Evolutionary conservation across 257 asterid species (phyloP).

Genomic region (Solanum bulbocastanum): DNA sequence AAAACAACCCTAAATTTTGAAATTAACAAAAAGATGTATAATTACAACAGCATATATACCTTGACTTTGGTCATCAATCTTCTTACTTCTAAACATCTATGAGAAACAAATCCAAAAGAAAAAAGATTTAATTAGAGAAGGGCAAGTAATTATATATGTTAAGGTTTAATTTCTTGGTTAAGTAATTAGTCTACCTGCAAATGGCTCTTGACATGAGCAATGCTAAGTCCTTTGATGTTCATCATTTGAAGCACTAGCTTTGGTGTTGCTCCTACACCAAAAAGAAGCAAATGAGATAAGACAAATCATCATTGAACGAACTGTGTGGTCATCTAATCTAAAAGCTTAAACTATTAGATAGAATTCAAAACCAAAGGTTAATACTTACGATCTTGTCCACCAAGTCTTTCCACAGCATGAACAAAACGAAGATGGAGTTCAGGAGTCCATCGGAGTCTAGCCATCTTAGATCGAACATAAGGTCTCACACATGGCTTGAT

Average conservation of each 20-base stretch:
- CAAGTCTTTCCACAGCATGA: conserved; percentile 74
- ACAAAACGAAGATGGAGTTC: conserved; percentile 71
- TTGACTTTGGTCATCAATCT: conserved; percentile 46
- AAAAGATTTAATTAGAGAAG: background rate
- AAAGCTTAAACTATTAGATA: background rate
- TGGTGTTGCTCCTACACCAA: conserved; percentile 79
- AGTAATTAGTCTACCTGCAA: conserved; percentile 43
- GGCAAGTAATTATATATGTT: background rate
- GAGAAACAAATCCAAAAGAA: background rate
- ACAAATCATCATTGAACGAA: background rate
- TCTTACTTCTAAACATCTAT: conserved; percentile 86
- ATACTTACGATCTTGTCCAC: conserved; percentile 80
- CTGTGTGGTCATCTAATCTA: background rate
- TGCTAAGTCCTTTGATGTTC: conserved; percentile 72
- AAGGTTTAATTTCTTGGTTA: background rate
- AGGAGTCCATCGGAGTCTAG: conserved; percentile 86
- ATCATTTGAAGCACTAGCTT: conserved; percentile 68
- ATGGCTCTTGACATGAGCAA: conserved; percentile 94
- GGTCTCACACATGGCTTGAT: conserved; percentile 53
- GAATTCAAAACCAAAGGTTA: background rate
- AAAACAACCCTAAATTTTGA: conserved; percentile 6
- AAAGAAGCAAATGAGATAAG: background rate
- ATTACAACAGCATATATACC: conserved; percentile 17
- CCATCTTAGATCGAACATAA: conserved; percentile 77
- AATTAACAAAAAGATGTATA: background rate